Base-by-base conservation (phyloP, 140 eudicot genomes). In the Erigeron philadelphicus region DNA sequence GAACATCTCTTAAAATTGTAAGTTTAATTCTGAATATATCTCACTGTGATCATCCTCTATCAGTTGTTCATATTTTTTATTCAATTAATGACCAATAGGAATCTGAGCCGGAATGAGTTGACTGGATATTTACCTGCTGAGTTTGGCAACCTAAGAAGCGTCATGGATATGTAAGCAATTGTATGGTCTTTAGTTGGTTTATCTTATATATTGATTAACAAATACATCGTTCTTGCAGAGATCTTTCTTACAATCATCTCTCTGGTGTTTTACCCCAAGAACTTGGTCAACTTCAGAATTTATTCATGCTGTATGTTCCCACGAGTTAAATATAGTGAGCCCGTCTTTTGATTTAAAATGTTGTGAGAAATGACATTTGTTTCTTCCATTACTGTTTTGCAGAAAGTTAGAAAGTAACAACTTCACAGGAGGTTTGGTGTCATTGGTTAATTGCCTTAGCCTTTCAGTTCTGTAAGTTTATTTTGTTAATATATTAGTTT, bases 1-100 rank as follows among this genome's bases (percentile, higher is more conserved):
- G 99, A 94, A 79, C 99, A 94, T 85, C 97, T 94, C 62, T 73
- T 94, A 13, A 93, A 89, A 82, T 61, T 93, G 98, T 89, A 70
- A 76, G 96, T 75, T 40, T 17, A 66, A 0, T 42, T 54, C 21
- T 16, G 8, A 57, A 63, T 41, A 12, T 55, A 4, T 55, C 11
- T 68, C 49, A 9, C 16, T 3, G 38, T 8, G 17, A 9, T 43
- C 60, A 48, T 45, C 58, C 17, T 9, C 15, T 56, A 19, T 71
- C 44, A 31, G 66, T 52, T 10, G 3, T 41, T 66, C 42, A 25
- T 8, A 38, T 49, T 45, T 52, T 43, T 66, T 40, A 23, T 48
- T 67, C 23, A 17, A 23, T 44, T 59, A 25, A 3, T 61, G 4
- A 25, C 7, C 15, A n/a, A 15, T 56, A 93, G 99, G 73, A 87